Evolutionary conservation across 2,329 filamentous ascomycete species (phyloP).

Genomic region (Stemphylium lycopersici): DNA sequence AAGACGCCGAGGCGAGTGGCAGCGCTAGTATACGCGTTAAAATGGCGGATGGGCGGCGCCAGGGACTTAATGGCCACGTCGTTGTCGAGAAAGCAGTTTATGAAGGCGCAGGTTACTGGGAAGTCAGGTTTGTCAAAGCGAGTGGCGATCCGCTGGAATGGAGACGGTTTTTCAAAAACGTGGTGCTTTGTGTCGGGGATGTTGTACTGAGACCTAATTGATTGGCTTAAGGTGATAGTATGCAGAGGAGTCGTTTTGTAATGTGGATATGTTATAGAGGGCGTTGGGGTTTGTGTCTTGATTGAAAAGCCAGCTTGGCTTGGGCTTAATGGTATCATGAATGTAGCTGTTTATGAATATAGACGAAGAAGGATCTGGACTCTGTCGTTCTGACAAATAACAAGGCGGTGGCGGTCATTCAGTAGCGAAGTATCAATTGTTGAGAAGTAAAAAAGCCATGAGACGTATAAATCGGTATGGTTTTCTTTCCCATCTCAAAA

Average conservation of each 20-base stretch:
- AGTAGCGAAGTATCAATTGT: too few species aligned
- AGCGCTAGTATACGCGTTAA: constrained; percentile 74
- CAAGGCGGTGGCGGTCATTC: background rate
- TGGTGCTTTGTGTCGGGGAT: constrained; percentile 86
- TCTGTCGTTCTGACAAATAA: background rate
- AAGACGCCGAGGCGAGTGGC: constrained; percentile 50
- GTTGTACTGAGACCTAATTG: constrained; percentile 64
- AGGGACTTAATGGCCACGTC: constrained; percentile 76
- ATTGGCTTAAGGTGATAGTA: background rate
- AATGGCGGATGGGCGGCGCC: constrained; percentile 73
- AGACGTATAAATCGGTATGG: too few species aligned
- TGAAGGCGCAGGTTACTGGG: constrained; percentile 67
- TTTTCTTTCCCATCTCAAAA: too few species aligned
- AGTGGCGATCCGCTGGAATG: constrained; percentile 97
- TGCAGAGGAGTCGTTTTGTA: background rate
- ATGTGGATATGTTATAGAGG: background rate
- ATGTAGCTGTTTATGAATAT: background rate
- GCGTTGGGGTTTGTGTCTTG: background rate
- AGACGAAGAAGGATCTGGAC: background rate
- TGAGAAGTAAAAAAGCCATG: too few species aligned
- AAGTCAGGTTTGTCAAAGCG: constrained; percentile 90
- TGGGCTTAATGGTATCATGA: background rate
- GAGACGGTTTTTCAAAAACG: constrained; percentile 94
- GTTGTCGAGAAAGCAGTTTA: constrained; percentile 73
- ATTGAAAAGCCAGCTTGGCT: background rate